phyloP scores from a whole-genome alignment of 768 basidiomycete genomes.

The Harrya chromipes region DNA sequence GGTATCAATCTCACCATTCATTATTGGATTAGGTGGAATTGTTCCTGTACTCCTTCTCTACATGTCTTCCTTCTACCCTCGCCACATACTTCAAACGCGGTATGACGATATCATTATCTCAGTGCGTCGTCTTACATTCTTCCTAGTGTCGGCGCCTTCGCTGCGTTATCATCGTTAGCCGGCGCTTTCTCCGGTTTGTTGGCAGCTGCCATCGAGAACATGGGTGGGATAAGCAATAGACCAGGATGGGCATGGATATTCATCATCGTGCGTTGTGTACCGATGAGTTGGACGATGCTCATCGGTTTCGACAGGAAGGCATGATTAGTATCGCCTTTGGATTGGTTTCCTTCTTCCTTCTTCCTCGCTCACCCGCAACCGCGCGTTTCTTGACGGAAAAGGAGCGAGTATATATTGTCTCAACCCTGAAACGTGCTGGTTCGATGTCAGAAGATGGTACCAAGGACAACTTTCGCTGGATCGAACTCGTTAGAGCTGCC shows the following conservation, averaged over 20 bases:
- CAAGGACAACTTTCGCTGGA: conserved; percentile 52
- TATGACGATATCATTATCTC: not conserved
- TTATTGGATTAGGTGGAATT: conserved; percentile 42
- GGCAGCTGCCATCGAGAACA: conserved; percentile 53
- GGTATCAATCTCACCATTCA: not conserved
- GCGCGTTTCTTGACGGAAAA: conserved; percentile 49
- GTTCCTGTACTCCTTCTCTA: conserved; percentile 57
- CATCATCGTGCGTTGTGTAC: conserved; percentile 37
- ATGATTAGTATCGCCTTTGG: conserved; percentile 62
- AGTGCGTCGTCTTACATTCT: not conserved
- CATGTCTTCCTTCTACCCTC: conserved; percentile 48
- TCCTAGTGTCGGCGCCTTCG: conserved; percentile 37
- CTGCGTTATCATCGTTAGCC: conserved; percentile 47
- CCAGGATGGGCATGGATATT: conserved; percentile 66
- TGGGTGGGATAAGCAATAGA: conserved; percentile 48
- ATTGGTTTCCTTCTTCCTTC: conserved; percentile 43
- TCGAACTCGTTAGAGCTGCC: conserved; percentile 47
- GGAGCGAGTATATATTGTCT: conserved; percentile 48
- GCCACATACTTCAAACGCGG: conserved; percentile 25
- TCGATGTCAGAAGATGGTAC: conserved; percentile 40
- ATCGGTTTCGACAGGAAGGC: conserved; percentile 42
- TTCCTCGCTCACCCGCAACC: conserved; percentile 43
- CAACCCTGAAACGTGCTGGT: conserved; percentile 18
- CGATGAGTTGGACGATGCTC: not conserved
- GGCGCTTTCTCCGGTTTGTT: conserved; percentile 65